A percentile compares a stretch with the other conserved stretches of the same genome.
Conservation (phyloP, 1,284 basidiomycete genomes). For the Coniferiporia sulphurascens region DNA sequence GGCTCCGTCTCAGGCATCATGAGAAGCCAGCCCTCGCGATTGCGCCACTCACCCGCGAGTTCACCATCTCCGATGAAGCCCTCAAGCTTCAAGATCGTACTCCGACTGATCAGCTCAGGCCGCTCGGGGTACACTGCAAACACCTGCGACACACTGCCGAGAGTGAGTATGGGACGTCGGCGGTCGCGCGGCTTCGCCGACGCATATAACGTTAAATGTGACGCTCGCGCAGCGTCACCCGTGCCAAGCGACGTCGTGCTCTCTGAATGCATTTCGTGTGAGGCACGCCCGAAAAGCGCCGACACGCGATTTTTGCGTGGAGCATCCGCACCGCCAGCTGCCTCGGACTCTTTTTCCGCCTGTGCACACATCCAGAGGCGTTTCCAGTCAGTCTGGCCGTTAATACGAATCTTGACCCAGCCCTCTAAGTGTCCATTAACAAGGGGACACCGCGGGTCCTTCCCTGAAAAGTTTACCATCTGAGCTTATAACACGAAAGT, state of each 20-base stretch:
- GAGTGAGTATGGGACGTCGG: constrained; percentile 58
- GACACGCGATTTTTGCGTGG: constrained; percentile 62
- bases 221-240: constrained; percentile 28
- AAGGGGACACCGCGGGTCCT: constrained; percentile 62
- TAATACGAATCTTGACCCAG: constrained; percentile 87
- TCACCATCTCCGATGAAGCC: constrained; percentile 79
- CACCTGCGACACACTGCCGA: constrained; percentile 57
- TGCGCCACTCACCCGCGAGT: constrained; percentile 51
- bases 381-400: constrained; percentile 96
- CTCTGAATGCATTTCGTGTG: constrained; percentile 26
- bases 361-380: constrained; percentile 83
- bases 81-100: constrained; percentile 86
- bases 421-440: constrained; percentile 81
- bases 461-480: constrained; percentile 38
- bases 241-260: constrained; percentile 22
- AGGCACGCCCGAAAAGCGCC: constrained; percentile 51
- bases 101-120: constrained; percentile 84
- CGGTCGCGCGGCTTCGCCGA: constrained; percentile 65
- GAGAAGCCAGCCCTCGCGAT: constrained; percentile 76
- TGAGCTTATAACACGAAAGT: constrained; percentile 13
- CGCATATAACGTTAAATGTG: constrained; percentile 54
- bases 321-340: constrained; percentile 13
- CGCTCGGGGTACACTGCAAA: constrained; percentile 93
- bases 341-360: constrained; percentile 33
- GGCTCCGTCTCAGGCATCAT: constrained; percentile 78